Evolutionary conservation across 345 rosid genomes (phyloP).

Genomic region (Populus tremula): DNA sequence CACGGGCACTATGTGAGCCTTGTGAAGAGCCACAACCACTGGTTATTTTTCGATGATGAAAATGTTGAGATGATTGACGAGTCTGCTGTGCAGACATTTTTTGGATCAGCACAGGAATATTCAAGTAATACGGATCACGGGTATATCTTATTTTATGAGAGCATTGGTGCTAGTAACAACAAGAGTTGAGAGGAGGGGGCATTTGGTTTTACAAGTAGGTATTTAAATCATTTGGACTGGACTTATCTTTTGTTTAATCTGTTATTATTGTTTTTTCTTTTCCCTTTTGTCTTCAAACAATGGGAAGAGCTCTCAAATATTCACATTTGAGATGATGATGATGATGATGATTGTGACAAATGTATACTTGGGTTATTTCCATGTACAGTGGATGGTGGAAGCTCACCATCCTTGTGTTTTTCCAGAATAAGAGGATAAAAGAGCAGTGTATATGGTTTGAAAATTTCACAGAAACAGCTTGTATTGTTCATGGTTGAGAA

Average conservation of each 20-base stretch:
- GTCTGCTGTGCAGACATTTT: conserved; percentile 96
- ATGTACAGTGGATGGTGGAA: conserved; percentile 63
- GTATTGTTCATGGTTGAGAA: conserved; percentile 34
- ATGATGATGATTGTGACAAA: conserved; percentile 26
- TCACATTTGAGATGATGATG: conserved; percentile 25
- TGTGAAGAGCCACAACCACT: conserved; percentile 97
- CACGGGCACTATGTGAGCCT: conserved; percentile 98
- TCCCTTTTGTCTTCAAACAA: conserved; percentile 22
- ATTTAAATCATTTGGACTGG: conserved; percentile 39
- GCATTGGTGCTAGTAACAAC: conserved; percentile 54
- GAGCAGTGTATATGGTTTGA: conserved; percentile 44
- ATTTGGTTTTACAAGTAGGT: conserved; percentile 33
- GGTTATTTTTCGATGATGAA: conserved; percentile 96
- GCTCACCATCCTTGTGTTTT: conserved; percentile 34
- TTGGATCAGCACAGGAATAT: conserved; percentile 95
- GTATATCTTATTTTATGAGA: conserved; percentile 93
- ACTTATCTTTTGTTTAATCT: conserved; percentile 16
- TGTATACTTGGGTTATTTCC: conserved; percentile 52
- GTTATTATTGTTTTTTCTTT: conserved; percentile 19
- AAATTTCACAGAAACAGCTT: conserved; percentile 23
- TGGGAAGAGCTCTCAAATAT: conserved; percentile 31
- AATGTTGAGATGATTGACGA: conserved; percentile 98
- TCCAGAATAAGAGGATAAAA: conserved; percentile 42
- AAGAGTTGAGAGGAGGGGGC: conserved; percentile 42
- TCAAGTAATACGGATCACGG: conserved; percentile 98